These are phyloP conservation scores for Starmerella vitae DNA, from an alignment of 805 yeast genomes.

Conservation along the genomic window DNA sequence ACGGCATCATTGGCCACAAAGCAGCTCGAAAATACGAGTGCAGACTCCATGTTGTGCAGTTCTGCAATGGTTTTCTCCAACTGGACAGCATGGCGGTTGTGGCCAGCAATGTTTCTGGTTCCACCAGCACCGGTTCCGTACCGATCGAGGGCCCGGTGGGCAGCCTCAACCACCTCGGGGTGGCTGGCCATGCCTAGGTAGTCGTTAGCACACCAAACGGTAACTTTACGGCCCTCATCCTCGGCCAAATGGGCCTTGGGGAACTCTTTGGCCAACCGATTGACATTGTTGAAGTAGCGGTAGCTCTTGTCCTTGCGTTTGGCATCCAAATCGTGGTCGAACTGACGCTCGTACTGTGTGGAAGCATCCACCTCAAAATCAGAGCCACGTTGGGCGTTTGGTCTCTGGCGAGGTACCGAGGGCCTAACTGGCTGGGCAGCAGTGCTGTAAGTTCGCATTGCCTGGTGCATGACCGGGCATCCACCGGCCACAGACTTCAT, in stretches of 20 bases:
- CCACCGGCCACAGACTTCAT: slow-evolving; percentile 48
- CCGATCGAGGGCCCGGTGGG: slow-evolving; percentile 66
- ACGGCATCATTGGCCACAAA: slow-evolving; percentile 96
- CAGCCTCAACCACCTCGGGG: slow-evolving; percentile 53
- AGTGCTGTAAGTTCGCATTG: slow-evolving; percentile 39
- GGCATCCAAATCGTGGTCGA: slow-evolving; percentile 49
- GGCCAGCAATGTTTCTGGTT: slow-evolving; percentile 97
- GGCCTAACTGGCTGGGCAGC: slow-evolving; percentile 18
- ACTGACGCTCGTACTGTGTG: slow-evolving; percentile 21
- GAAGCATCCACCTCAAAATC: slow-evolving; percentile 11
- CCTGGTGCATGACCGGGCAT: slow-evolving; percentile 89
- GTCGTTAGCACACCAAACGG: slow-evolving; percentile 99
- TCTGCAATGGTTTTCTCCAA: slow-evolving; percentile 80
- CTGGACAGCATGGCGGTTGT: slow-evolving; percentile 74
- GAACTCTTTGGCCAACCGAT: slow-evolving; percentile 84
- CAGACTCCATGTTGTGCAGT: slow-evolving; percentile 87
- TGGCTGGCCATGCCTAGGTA: slow-evolving; percentile 91
- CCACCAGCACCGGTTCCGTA: slow-evolving; percentile 99
- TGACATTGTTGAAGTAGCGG: slow-evolving; percentile 92
- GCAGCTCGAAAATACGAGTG: slow-evolving; percentile 89
- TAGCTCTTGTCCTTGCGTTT: slow-evolving; percentile 85
- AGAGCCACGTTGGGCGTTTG: slow-evolving; percentile 19
- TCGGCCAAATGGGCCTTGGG: slow-evolving; percentile 85
- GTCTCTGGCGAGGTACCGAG: slow-evolving; percentile 19
- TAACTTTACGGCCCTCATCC: slow-evolving; percentile 58